Percentiles rank a stretch among this genome's conserved stretches.
phyloP scores from a whole-genome alignment of 352 stramenopile genomes.

The Globisporangium parvum region DNA sequence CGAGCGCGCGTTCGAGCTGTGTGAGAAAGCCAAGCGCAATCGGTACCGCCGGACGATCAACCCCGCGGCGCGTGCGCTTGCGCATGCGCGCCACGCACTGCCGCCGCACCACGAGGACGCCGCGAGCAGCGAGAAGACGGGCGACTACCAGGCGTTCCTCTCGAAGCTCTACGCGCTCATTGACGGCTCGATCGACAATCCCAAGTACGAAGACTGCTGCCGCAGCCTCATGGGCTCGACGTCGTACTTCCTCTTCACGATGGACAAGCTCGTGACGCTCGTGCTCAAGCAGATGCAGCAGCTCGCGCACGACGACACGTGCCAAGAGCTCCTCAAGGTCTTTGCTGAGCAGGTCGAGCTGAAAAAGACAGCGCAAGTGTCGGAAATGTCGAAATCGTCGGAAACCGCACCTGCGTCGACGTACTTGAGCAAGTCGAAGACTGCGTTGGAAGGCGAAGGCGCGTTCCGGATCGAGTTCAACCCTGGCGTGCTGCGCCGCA shows the following conservation, averaged over 20 bases:
- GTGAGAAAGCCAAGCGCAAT: conserved; percentile 83
- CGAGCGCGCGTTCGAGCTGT: conserved; percentile 73
- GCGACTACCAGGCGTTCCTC: conserved; percentile 84
- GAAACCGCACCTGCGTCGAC: conserved; percentile 26
- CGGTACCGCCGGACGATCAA: conserved; percentile 85
- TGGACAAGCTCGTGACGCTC: conserved; percentile 85
- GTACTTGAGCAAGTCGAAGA: conserved; percentile 76
- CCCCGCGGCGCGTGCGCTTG: conserved; percentile 68
- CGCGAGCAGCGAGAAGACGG: conserved; percentile 60
- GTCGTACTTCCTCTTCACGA: conserved; percentile 90
- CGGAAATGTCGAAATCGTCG: conserved; percentile 18
- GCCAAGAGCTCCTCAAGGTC: conserved; percentile 70
- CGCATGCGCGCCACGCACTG: conserved; percentile 59
- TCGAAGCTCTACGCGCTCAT: conserved; percentile 85
- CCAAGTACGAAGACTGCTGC: conserved; percentile 88
- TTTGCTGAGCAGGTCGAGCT: conserved; percentile 48
- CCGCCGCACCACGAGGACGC: conserved; percentile 21
- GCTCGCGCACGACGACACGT: conserved; percentile 73
- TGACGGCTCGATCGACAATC: conserved; percentile 81
- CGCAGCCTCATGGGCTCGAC: conserved; percentile 85
- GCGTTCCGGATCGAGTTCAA: conserved; percentile 84
- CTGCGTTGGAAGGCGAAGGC: conserved; percentile 76
- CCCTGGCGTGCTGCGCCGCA: conserved; percentile 71
- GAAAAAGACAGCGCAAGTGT: conserved; percentile 13
- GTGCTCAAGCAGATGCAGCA: conserved; percentile 89